Conservation (phyloP, 139 green algal genomes). For the Chlamydomonas schloesseri region DNA sequence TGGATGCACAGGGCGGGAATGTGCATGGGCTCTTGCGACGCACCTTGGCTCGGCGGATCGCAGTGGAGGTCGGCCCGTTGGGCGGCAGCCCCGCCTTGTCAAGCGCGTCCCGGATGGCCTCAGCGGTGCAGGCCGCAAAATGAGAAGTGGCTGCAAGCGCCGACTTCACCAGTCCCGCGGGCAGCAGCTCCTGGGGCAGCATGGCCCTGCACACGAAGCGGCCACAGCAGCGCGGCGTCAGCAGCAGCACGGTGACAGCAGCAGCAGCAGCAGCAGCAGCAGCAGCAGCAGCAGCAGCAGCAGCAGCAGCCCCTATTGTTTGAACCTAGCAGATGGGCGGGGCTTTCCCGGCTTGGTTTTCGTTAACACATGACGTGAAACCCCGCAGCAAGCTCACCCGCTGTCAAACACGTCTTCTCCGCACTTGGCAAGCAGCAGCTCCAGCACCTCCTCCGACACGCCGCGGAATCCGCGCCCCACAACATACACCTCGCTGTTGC, state of each 20-base stretch:
- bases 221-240: neutral
- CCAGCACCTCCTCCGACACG: conserved; percentile 13
- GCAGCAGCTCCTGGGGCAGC: conserved; percentile 14
- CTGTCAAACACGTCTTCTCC: conserved; percentile 44
- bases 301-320: too few species aligned
- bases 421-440: conserved; percentile 40
- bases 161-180: conserved; percentile 15
- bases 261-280: too few species aligned
- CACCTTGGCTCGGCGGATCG: conserved; percentile 35
- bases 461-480: conserved; percentile 54
- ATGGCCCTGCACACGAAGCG: conserved; percentile 16
- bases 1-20: too few species aligned
- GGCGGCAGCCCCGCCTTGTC: conserved; percentile 19
- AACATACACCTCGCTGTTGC: conserved; percentile 66
- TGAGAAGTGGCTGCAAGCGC: neutral
- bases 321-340: too few species aligned
- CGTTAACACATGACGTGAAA: too few species aligned
- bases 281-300: too few species aligned
- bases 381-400: conserved; percentile 1
- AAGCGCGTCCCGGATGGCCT: conserved; percentile 54
- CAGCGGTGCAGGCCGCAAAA: conserved; percentile 26
- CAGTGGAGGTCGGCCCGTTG: neutral
- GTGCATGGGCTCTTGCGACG: too few species aligned
- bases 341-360: too few species aligned
- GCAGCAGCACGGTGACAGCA: neutral